A percentile compares a stretch with the other conserved stretches of the same genome.
Conservation (phyloP, 257 asterid genomes). For the Rauvolfia tetraphylla region DNA sequence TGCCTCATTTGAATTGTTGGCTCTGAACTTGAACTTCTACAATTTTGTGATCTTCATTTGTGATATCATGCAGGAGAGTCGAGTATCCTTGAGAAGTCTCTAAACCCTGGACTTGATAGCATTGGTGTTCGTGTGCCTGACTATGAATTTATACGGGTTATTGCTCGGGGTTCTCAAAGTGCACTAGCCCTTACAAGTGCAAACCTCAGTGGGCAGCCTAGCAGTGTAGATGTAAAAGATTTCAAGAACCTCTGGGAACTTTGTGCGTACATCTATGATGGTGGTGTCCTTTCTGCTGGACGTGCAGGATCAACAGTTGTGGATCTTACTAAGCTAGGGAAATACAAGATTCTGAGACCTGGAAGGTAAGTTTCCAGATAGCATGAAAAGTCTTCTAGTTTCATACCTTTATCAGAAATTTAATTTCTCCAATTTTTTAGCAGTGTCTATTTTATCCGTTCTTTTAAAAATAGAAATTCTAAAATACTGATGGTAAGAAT, state of each 20-base stretch:
- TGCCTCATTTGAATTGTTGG: background rate
- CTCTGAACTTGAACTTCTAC: background rate
- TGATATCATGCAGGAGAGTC: slow-evolving; percentile 53
- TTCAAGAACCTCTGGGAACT: slow-evolving; percentile 77
- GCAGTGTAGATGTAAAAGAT: slow-evolving; percentile 76
- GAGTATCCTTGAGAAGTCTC: slow-evolving; percentile 71
- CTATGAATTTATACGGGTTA: slow-evolving; percentile 56
- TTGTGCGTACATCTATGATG: slow-evolving; percentile 64
- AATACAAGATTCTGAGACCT: slow-evolving; percentile 73
- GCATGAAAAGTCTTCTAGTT: background rate
- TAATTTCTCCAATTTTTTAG: background rate
- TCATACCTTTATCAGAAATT: background rate
- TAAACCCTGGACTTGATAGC: slow-evolving; percentile 80
- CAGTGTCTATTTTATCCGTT: too few species aligned
- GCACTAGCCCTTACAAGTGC: slow-evolving; percentile 95
- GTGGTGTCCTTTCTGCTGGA: slow-evolving; percentile 80
- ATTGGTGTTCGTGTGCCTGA: slow-evolving; percentile 85
- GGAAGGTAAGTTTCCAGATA: slow-evolving; percentile 60
- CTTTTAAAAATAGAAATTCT: background rate
- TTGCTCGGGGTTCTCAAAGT: slow-evolving; percentile 69
- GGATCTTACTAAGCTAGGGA: slow-evolving; percentile 67
- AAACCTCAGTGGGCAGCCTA: slow-evolving; percentile 76
- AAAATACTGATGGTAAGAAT: background rate
- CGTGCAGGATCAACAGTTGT: slow-evolving; percentile 88
- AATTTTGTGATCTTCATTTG: background rate